Conservation (phyloP, 495 filamentous ascomycete genomes). For the Neurospora sp. region DNA sequence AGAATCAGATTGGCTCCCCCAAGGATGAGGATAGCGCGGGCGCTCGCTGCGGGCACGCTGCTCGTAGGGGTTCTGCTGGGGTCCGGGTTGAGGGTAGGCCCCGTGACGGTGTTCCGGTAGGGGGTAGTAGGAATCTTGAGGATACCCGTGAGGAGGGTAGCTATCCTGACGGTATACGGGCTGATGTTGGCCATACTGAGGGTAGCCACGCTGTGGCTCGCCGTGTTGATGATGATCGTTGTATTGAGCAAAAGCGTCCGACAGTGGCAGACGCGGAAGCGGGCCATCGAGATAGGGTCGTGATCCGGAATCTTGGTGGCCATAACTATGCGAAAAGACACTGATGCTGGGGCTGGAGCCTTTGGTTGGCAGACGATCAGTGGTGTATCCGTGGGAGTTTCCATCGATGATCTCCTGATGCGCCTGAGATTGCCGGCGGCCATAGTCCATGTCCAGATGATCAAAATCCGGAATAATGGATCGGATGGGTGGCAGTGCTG, state of each 20-base stretch:
- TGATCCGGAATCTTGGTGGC: background rate
- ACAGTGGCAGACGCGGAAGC: background rate
- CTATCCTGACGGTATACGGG: background rate
- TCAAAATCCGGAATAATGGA: background rate
- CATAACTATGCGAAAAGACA: background rate
- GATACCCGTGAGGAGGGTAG: background rate
- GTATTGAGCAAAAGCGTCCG: background rate
- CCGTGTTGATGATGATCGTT: background rate
- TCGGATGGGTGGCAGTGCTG: background rate
- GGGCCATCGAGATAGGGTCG: background rate
- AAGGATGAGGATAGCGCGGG: background rate
- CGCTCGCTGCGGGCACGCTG: background rate
- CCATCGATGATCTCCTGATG: background rate
- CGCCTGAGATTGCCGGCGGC: background rate
- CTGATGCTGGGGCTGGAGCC: background rate
- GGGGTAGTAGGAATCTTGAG: background rate
- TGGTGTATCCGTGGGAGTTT: background rate
- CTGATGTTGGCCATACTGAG: background rate
- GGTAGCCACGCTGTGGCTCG: background rate
- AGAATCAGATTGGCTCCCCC: background rate
- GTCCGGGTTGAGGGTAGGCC: background rate
- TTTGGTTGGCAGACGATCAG: background rate
- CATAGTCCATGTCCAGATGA: background rate
- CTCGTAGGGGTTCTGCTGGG: background rate
- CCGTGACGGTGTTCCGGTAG: background rate